Conservation (phyloP, 495 filamentous ascomycete species). For the Xylaria scruposa region DNA sequence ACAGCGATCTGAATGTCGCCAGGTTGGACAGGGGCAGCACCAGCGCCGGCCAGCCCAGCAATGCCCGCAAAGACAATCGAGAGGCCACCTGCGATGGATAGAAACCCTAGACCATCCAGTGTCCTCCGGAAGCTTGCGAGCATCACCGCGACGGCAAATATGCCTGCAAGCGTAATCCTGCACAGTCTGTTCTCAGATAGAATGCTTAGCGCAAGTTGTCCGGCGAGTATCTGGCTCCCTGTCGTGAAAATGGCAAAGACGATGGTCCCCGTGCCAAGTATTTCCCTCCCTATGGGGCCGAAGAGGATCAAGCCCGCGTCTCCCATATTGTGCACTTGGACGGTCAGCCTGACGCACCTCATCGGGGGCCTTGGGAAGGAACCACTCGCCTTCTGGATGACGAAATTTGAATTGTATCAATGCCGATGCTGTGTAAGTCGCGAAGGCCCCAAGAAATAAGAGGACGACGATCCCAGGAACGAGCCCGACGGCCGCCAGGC, state of each 20-base stretch:
- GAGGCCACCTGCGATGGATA: slow-evolving; percentile 62
- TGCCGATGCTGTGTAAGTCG: slow-evolving; percentile 71
- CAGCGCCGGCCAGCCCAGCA: slow-evolving; percentile 64
- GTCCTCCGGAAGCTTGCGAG: slow-evolving; percentile 65
- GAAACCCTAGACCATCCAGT: slow-evolving; percentile 62
- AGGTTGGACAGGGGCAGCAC: slow-evolving; percentile 32
- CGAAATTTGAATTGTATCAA: slow-evolving; percentile 70
- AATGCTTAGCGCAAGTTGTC: slow-evolving; percentile 67
- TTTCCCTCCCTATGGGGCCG: slow-evolving; percentile 62
- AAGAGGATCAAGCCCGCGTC: slow-evolving; percentile 67
- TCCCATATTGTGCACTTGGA: slow-evolving; percentile 63
- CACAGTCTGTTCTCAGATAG: slow-evolving; percentile 65
- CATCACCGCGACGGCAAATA: slow-evolving; percentile 62
- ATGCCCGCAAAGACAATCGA: slow-evolving; percentile 63
- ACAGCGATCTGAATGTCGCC: slow-evolving; percentile 36
- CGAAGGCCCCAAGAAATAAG: slow-evolving; percentile 57
- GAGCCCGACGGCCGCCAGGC: slow-evolving; percentile 61
- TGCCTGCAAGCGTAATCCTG: slow-evolving; percentile 63
- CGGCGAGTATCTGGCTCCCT: slow-evolving; percentile 70
- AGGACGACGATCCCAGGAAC: slow-evolving; percentile 58
- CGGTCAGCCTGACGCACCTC: slow-evolving; percentile 41
- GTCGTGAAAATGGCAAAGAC: slow-evolving; percentile 74
- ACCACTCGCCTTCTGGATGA: slow-evolving; percentile 44
- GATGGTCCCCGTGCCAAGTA: slow-evolving; percentile 62
- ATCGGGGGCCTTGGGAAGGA: neutral